Evolutionary conservation across 495 filamentous ascomycete species (phyloP).

Genomic region (Podospora conica): DNA sequence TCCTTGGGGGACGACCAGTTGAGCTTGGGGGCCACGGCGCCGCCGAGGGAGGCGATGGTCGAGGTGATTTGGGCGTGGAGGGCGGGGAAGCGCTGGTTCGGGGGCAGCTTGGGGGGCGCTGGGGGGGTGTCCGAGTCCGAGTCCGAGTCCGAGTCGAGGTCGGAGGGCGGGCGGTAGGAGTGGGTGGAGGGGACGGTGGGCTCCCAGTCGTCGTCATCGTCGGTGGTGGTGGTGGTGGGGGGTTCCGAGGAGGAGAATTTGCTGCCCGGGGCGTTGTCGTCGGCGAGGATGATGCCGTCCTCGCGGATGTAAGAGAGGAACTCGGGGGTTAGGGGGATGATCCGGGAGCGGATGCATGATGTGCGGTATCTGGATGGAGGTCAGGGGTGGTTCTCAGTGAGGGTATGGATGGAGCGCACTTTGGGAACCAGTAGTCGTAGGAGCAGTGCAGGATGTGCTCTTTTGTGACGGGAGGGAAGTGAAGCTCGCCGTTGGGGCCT

Average conservation of each 20-base stretch:
- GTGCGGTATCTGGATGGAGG: constrained; percentile 56
- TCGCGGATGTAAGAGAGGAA: constrained; percentile 86
- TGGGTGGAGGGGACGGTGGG: constrained; percentile 27
- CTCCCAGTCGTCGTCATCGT: constrained; percentile 46
- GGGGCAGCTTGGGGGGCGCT: constrained; percentile 28
- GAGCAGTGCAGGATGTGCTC: constrained; percentile 91
- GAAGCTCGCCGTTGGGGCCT: constrained; percentile 36
- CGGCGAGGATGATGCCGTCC: constrained; percentile 85
- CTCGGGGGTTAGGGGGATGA: constrained; percentile 64
- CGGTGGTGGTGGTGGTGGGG: constrained; percentile 32
- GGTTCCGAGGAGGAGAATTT: constrained; percentile 23
- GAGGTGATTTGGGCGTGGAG: constrained; percentile 69
- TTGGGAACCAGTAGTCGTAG: constrained; percentile 83
- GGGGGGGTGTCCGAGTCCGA: constrained; percentile 36
- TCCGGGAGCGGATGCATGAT: constrained; percentile 73
- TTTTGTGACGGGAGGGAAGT: constrained; percentile 75
- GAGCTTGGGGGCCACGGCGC: constrained; percentile 80
- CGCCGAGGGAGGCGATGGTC: constrained; percentile 72
- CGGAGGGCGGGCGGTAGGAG: constrained; percentile 19
- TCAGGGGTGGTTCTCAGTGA: constrained; percentile 10
- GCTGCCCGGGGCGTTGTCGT: constrained; percentile 35
- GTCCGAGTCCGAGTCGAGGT: constrained; percentile 19
- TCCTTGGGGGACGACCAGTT: constrained; percentile 98
- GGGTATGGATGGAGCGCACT: constrained; percentile 39
- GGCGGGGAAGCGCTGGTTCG: constrained; percentile 50